phyloP scores from a whole-genome alignment of 345 rosid species.

The Hibiscus syriacus region DNA sequence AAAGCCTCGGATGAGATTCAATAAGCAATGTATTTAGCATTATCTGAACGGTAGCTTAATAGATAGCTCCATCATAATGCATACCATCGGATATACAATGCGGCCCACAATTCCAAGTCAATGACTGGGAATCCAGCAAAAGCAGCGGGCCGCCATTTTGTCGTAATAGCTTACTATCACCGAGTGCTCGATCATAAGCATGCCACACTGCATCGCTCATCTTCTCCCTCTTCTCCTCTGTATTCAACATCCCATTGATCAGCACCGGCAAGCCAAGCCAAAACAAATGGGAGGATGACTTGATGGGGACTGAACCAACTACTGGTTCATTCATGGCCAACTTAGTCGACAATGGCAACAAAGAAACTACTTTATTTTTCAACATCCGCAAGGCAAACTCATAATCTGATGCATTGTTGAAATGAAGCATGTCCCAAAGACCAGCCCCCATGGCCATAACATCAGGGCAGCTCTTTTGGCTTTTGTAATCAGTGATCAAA shows the following conservation, averaged over 20 bases:
- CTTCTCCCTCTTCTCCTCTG: slow-evolving; percentile 76
- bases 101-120: slow-evolving; percentile 82
- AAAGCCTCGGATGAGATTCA: slow-evolving; percentile 81
- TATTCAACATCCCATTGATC: slow-evolving; percentile 76
- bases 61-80: slow-evolving; percentile 80
- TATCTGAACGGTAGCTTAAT: slow-evolving; percentile 69
- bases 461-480: slow-evolving; percentile 50
- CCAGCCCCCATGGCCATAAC: slow-evolving; percentile 81
- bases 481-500: slow-evolving; percentile 38
- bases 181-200: slow-evolving; percentile 49
- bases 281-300: slow-evolving; percentile 63
- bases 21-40: slow-evolving; percentile 84
- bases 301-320: slow-evolving; percentile 38
- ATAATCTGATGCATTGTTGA: slow-evolving; percentile 59
- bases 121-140: slow-evolving; percentile 69
- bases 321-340: slow-evolving; percentile 35
- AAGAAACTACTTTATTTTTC: slow-evolving; percentile 49
- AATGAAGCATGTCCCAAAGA: slow-evolving; percentile 93
- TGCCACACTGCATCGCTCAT: slow-evolving; percentile 76
- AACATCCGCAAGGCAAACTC: slow-evolving; percentile 34
- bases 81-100: slow-evolving; percentile 80
- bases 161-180: slow-evolving; percentile 56
- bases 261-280: slow-evolving; percentile 94
- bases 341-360: slow-evolving; percentile 45
- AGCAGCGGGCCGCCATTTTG: slow-evolving; percentile 74